These are phyloP conservation scores for Cydonia oblonga DNA, from an alignment of 331 rosid genomes.

Conservation along the genomic window DNA sequence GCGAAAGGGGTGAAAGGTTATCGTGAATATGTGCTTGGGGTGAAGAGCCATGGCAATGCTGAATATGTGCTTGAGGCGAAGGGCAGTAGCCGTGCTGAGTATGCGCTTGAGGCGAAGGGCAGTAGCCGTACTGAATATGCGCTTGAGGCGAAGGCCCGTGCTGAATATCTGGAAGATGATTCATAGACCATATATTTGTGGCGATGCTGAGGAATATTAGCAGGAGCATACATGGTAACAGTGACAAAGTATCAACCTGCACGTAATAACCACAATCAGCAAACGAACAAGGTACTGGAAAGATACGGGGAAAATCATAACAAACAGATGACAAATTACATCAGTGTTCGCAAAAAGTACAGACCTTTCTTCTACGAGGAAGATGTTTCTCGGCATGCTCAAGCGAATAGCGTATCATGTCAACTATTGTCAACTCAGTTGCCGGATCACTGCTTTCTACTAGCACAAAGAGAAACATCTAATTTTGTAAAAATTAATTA, in stretches of 20 bases:
- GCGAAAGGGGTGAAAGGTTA: background rate
- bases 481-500: background rate
- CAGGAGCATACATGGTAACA: conserved; percentile 23
- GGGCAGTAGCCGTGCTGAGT: background rate
- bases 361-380: conserved; percentile 48
- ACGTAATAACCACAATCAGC: conserved; percentile 15
- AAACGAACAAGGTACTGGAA: background rate
- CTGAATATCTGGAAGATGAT: too few species aligned
- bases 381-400: conserved; percentile 75
- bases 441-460: conserved; percentile 49
- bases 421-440: conserved; percentile 38
- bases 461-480: background rate
- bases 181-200: background rate
- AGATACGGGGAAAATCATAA: background rate
- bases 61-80: background rate
- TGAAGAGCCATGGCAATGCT: background rate
- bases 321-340: background rate
- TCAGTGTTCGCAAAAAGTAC: conserved; percentile 4
- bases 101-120: background rate
- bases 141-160: too few species aligned
- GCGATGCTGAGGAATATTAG: conserved; percentile 31
- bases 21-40: background rate
- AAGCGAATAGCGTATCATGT: conserved; percentile 57
- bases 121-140: background rate
- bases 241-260: conserved; percentile 32